Evolutionary conservation across 2,329 filamentous ascomycete species (phyloP), one percentile per base, ranked within the genome.

Genomic region (Pezicula carpinea): DNA sequence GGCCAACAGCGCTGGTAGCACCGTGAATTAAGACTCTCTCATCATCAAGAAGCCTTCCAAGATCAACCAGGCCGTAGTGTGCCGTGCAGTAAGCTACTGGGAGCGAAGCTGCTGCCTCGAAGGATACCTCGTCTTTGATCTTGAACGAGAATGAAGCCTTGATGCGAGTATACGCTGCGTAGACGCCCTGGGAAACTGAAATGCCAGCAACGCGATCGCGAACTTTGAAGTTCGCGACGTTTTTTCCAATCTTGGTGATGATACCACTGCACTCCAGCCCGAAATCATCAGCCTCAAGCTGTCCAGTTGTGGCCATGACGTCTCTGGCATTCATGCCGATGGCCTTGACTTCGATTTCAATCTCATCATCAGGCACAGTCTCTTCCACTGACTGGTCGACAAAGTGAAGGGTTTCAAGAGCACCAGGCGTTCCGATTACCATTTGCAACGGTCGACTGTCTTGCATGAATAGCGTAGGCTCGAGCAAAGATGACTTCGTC

Each of bases 191-290:
- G 3, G 46, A 46, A 26, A 51, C 21, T 5, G 54, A 55, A 23
- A 58, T 51, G 1, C 44, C 51, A 3, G 64, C 59, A 41, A 69
- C 59, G 19, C 60, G 58, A 42, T 68, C 59, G 4, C 65, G 65
- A 21, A 60, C 49, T 19, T 53, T 43, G 15, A 65, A 47, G 17
- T 57, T 44, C 5, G 48, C 55, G 6, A 56, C 58, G 13, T 56
- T 56, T 13, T 48, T 55, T 10, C 67, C 67, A 17, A 62, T 51
- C 7, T 51, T 55, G 6, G 55, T 57, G 6, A 69, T 52, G 22
- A 66, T 42, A 36, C 67, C 67, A 53, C 59, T 63, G 43, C 57
- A 67, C 44, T 69, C 67, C 8, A 57, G 50, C 14, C 67, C 66
- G 33, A 68, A 56, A n/a, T 58, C 52, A 0, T 51, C 42, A n/a